Evolutionary conservation across 345 rosid species (phyloP).

Genomic region (Carallia brachiata): DNA sequence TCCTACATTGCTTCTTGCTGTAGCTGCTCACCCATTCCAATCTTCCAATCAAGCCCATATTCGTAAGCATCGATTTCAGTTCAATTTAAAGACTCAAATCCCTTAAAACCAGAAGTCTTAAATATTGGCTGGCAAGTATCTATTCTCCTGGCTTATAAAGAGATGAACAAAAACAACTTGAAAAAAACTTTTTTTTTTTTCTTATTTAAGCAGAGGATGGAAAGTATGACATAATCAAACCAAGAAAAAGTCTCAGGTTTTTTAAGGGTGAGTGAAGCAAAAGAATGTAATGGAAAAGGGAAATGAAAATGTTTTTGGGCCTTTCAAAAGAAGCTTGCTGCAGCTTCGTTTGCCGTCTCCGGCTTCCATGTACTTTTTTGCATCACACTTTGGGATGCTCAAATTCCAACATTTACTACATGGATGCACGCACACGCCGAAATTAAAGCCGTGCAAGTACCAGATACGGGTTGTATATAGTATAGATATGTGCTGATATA

Average conservation of each 20-base stretch:
- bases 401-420: slow-evolving; percentile 42
- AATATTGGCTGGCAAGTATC: no score
- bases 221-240: neutral
- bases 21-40: slow-evolving; percentile 7
- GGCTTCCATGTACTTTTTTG: slow-evolving; percentile 13
- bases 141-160: neutral
- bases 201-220: neutral
- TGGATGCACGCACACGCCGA: no score
- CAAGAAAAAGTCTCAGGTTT: neutral
- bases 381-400: slow-evolving; percentile 49
- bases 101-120: neutral
- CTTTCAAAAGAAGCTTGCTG: slow-evolving; percentile 32
- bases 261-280: neutral
- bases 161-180: neutral
- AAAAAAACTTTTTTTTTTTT: neutral
- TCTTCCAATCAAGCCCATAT: slow-evolving; percentile 20
- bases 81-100: neutral
- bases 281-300: slow-evolving; percentile 1
- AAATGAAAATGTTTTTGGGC: slow-evolving; percentile 18
- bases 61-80: neutral
- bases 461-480: no score
- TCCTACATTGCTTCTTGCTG: slow-evolving; percentile 47
- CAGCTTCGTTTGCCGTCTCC: slow-evolving; percentile 29
- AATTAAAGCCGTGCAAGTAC: no score
- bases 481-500: no score